Conservation (phyloP, 257 asterid genomes). For the Ilex aquifolium region DNA sequence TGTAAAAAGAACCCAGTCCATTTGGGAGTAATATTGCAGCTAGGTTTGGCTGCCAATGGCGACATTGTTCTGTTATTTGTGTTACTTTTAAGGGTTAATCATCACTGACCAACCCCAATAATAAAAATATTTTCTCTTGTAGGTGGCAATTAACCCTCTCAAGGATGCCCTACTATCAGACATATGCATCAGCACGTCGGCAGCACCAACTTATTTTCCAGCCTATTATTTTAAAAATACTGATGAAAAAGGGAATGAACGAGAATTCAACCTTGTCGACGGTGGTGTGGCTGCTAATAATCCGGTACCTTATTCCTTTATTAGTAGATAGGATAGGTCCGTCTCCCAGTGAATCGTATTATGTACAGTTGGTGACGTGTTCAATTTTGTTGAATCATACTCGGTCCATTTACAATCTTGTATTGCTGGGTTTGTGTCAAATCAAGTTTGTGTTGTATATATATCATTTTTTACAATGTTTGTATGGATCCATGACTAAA, state of each 20-base stretch:
- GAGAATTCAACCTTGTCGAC: constrained; percentile 49
- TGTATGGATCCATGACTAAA: no score
- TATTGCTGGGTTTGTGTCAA: no score
- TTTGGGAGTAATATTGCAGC: neutral
- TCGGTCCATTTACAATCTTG: no score
- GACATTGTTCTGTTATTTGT: neutral
- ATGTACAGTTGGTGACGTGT: no score
- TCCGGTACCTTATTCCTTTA: constrained; percentile 32
- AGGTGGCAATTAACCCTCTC: constrained; percentile 21
- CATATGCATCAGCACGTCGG: constrained; percentile 54
- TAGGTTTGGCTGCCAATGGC: neutral
- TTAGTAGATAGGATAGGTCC: no score
- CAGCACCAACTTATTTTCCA: constrained; percentile 56
- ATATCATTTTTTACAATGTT: no score
- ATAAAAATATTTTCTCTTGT: constrained; percentile 1
- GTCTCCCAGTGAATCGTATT: no score
- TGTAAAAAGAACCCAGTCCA: neutral
- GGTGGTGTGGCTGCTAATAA: constrained; percentile 64
- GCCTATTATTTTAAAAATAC: constrained; percentile 41
- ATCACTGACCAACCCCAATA: neutral
- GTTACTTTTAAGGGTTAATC: neutral
- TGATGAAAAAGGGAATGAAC: constrained; percentile 19
- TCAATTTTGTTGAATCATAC: no score
- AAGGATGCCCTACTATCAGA: constrained; percentile 50
- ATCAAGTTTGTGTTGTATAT: no score